Evolutionary conservation across 2,329 filamentous ascomycete genomes (phyloP).

Genomic region (Fusarium veterinarium): DNA sequence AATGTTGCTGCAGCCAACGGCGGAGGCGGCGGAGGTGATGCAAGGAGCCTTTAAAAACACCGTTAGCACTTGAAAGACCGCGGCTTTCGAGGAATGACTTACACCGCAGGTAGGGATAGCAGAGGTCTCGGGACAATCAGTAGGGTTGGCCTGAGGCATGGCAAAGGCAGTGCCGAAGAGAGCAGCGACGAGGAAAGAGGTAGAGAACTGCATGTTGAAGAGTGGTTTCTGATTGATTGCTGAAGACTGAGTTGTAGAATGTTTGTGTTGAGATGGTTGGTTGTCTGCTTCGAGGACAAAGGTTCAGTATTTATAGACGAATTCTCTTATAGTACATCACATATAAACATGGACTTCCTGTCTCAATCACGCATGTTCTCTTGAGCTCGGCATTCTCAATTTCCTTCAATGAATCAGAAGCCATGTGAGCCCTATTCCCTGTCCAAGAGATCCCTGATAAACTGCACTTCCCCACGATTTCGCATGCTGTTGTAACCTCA

Average conservation of each 20-base stretch:
- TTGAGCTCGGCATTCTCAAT: background rate
- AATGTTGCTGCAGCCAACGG: constrained; percentile 31
- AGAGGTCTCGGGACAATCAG: constrained; percentile 32
- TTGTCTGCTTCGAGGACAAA: background rate
- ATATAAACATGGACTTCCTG: background rate
- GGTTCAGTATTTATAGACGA: background rate
- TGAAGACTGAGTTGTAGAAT: background rate
- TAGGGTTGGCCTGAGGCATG: constrained; percentile 27
- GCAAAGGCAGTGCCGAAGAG: constrained; percentile 22
- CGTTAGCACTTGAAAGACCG: background rate
- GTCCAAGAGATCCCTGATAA: background rate
- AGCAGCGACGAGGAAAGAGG: constrained; percentile 15
- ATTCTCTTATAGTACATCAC: background rate
- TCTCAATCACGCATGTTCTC: background rate
- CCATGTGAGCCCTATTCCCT: background rate
- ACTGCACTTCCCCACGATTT: background rate
- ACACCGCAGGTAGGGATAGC: constrained; percentile 38
- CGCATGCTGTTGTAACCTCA: background rate
- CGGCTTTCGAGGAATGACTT: background rate
- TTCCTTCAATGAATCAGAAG: background rate
- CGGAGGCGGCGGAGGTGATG: constrained; percentile 30
- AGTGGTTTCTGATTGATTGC: background rate
- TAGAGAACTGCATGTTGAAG: constrained; percentile 26
- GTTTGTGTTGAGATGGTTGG: background rate
- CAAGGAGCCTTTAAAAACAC: constrained; percentile 12